Evolutionary conservation across 1,139 yeast species (phyloP), one percentile per base, ranked within the genome.

Genomic region (Lodderomyces orthopsilosis): DNA sequence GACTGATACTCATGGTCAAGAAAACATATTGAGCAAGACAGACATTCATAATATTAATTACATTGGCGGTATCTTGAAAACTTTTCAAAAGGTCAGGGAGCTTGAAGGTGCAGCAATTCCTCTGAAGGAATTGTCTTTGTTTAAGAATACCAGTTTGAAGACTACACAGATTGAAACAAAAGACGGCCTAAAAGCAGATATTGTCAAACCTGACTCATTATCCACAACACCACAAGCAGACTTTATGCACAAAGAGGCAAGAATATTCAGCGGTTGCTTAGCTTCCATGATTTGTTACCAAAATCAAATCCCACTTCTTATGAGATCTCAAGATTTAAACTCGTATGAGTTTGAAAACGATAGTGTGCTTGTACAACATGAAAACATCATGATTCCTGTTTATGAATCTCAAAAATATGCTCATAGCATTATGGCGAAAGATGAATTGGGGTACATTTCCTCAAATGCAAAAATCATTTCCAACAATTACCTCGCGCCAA

Each of bases 391-490:
- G 34, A 51, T 71, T 3, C 76, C 77, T 1, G 54, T 62, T 18
- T 72, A 54, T 43, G 61, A 62, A 37, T 69, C 74, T 10, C 54
- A 48, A 14, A 55, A 67, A 1, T 73, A 61, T 47, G 57, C 54
- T 41, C 75, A 71, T 42, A 62, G 74, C 0, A 53, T 71, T 4
- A 43, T 69, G 23, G 63, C 74, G 0, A 54, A 72, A 44, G 75
- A 71, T 50, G 48, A 56, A 1, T 33, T 56, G 6, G 75, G 77
- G 2, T 55, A 54, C 46, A 65, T 71, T 1, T 68, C 77, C 0
- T 40, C 55, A 23, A 55, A 66, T 8, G 76, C 75, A 0, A 52
- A 52, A 28, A 34, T 69, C 1, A 63, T 68, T 22, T 72, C 71
- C 2, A 53, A 56, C 35, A 66, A 65, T 45, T 72, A 58, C 43